Percentiles rank a stretch among this genome's conserved stretches.
Evolutionary conservation across 1,139 yeast genomes (phyloP).

Genomic region (Blastobotrys apis): DNA sequence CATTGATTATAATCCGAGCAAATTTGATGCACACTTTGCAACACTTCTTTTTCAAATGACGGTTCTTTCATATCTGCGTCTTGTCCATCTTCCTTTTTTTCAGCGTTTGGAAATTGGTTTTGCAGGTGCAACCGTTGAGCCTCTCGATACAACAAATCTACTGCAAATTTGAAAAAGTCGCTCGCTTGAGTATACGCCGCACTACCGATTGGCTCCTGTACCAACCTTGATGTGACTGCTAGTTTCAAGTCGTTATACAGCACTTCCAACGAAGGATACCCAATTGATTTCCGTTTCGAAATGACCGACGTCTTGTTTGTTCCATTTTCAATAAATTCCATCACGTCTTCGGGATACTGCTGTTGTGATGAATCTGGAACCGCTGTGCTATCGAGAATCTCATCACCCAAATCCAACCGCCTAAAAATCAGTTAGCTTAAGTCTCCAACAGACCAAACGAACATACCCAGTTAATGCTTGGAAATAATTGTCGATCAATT

Average conservation of each 20-base stretch:
- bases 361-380: background rate
- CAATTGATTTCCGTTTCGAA: slow-evolving; percentile 15
- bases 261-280: slow-evolving; percentile 18
- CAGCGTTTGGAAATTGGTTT: slow-evolving; percentile 15
- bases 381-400: background rate
- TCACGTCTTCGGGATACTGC: background rate
- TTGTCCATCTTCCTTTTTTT: slow-evolving; percentile 19
- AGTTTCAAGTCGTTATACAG: slow-evolving; percentile 72
- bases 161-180: slow-evolving; percentile 62
- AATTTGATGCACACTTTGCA: slow-evolving; percentile 65
- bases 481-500: slow-evolving; percentile 13
- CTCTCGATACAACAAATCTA: slow-evolving; percentile 72
- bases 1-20: slow-evolving; percentile 53
- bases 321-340: background rate
- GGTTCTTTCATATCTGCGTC: slow-evolving; percentile 11
- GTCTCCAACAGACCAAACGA: no score
- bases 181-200: slow-evolving; percentile 55
- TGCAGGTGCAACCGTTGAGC: slow-evolving; percentile 46
- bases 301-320: slow-evolving; percentile 15
- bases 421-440: slow-evolving; percentile 13
- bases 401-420: no score
- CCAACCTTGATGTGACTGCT: slow-evolving; percentile 51
- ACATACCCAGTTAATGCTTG: slow-evolving; percentile 14
- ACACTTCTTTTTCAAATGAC: slow-evolving; percentile 36
- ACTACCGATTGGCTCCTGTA: slow-evolving; percentile 52